Conservation (phyloP, 2,329 filamentous ascomycete genomes). For the Ceratocystis colombiana region DNA sequence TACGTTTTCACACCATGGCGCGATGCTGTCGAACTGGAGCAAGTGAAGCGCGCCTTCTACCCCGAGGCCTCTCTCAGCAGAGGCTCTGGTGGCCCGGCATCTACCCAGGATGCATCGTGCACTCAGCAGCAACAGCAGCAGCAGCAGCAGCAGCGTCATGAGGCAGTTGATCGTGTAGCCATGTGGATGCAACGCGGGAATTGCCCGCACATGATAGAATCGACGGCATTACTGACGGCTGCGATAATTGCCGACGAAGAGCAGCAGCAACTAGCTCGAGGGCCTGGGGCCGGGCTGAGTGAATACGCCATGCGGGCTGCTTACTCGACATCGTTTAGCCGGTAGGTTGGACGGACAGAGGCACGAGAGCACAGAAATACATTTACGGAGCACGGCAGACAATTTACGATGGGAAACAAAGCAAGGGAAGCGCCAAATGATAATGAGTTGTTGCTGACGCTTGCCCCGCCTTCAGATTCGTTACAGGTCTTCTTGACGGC, state of each 20-base stretch:
- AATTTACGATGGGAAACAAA: background rate
- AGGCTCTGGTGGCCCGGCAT: background rate
- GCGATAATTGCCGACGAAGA: constrained; percentile 55
- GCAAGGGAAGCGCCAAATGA: background rate
- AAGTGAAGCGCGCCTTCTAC: constrained; percentile 57
- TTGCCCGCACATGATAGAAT: constrained; percentile 70
- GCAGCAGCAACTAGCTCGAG: constrained; percentile 24
- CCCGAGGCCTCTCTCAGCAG: constrained; percentile 2
- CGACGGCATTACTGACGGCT: constrained; percentile 61
- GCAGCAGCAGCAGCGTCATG: constrained; percentile 28
- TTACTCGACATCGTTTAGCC: constrained; percentile 65
- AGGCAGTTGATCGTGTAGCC: constrained; percentile 48
- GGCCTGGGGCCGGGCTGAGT: constrained; percentile 33
- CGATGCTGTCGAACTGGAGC: constrained; percentile 52
- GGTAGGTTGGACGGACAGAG: constrained; percentile 39
- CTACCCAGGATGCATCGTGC: constrained; percentile 13
- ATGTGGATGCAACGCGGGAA: constrained; percentile 64
- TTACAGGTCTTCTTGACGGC: constrained; percentile 68
- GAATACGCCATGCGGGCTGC: constrained; percentile 55
- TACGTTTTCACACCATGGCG: constrained; percentile 69
- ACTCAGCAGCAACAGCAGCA: background rate
- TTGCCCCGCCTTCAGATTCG: constrained; percentile 46
- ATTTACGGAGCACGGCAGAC: too few relatives aligned
- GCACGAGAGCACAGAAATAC: background rate
- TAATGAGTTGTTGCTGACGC: background rate